These are phyloP conservation scores for Alloteropsis semialata DNA, from an alignment of 176 grass and related monocot species.

Conservation along the genomic window DNA sequence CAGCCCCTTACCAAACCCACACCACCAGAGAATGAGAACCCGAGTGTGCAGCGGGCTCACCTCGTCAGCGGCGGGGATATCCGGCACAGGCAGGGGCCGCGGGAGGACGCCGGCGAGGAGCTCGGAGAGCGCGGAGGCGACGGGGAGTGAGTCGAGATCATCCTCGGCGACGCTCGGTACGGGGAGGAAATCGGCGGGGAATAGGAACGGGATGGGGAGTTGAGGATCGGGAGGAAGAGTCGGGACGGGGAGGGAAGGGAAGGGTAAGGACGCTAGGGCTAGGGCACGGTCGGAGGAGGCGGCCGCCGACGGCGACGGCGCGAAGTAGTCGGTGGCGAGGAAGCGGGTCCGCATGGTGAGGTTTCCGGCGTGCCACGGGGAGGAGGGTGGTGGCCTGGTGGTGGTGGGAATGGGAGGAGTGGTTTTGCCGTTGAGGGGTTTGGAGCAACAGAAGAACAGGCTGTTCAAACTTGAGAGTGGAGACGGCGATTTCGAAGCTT, in stretches of 20 bases:
- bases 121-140: conserved; percentile 46
- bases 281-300: conserved; percentile 32
- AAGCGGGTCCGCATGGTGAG: conserved; percentile 72
- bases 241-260: conserved; percentile 52
- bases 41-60: conserved; percentile 22
- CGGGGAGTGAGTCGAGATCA: conserved; percentile 43
- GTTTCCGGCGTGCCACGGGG: conserved; percentile 10
- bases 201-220: conserved; percentile 15
- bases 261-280: conserved; percentile 39
- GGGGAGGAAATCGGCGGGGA: conserved; percentile 30
- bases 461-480: not conserved
- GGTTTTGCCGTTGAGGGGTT: not conserved
- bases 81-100: conserved; percentile 20
- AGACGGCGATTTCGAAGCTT: not conserved
- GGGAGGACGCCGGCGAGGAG: conserved; percentile 56
- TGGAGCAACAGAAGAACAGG: not conserved
- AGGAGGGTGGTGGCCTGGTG: not conserved
- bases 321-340: conserved; percentile 74
- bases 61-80: conserved; percentile 14
- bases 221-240: conserved; percentile 46
- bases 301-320: conserved; percentile 13
- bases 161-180: conserved; percentile 1
- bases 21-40: not conserved
- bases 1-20: not conserved
- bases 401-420: not conserved